Evolutionary conservation across 495 filamentous ascomycete genomes (phyloP).

Genomic region (Elaphomyces granulatus): DNA sequence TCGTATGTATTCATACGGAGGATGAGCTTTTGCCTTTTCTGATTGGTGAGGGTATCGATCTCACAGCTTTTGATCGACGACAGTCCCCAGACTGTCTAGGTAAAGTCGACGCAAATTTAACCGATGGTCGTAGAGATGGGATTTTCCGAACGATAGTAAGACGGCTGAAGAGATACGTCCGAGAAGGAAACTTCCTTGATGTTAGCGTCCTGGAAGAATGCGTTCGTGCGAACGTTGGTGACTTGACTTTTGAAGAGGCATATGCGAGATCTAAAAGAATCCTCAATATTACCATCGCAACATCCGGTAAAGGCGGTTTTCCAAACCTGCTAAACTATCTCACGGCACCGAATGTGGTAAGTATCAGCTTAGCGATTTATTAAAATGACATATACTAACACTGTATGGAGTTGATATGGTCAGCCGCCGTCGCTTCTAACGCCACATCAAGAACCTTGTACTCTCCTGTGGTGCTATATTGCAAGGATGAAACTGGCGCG

Average conservation of each 20-base stretch:
- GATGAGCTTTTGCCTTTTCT: constrained; percentile 69
- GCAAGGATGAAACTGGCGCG: constrained; percentile 65
- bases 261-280: constrained; percentile 75
- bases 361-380: constrained; percentile 16
- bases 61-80: constrained; percentile 55
- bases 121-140: constrained; percentile 15
- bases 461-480: constrained; percentile 55
- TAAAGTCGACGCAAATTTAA: constrained; percentile 4
- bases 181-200: constrained; percentile 74
- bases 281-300: constrained; percentile 83
- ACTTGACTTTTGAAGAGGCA: constrained; percentile 89
- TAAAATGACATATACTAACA: constrained; percentile 4
- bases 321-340: constrained; percentile 86
- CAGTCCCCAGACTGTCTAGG: constrained; percentile 1
- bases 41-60: constrained; percentile 64
- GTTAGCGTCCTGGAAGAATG: constrained; percentile 70
- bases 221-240: constrained; percentile 71
- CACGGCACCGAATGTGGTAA: constrained; percentile 84
- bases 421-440: constrained; percentile 85
- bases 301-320: constrained; percentile 54
- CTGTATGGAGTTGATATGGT: constrained; percentile 60
- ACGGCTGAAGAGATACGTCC: constrained; percentile 48
- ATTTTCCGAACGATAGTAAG: constrained; percentile 44
- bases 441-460: constrained; percentile 55
- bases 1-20: constrained; percentile 80